These are phyloP conservation scores for Fraxinus excelsior DNA, from an alignment of 257 asterid species.

Conservation along the genomic window DNA sequence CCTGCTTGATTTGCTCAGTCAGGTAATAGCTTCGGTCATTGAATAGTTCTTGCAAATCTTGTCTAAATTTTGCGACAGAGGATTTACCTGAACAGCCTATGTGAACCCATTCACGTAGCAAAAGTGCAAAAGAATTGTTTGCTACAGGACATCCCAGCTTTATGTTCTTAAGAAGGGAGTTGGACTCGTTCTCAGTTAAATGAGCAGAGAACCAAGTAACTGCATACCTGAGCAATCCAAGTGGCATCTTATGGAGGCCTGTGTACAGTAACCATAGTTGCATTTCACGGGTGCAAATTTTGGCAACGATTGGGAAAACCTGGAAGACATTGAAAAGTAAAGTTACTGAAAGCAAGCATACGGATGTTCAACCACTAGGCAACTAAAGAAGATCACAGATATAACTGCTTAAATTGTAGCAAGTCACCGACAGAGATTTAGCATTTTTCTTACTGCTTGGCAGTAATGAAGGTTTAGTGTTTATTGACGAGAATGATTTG, in stretches of 20 bases:
- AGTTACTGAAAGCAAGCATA: constrained; percentile 42
- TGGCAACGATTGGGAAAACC: constrained; percentile 60
- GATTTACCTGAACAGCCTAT: constrained; percentile 70
- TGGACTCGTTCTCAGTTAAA: constrained; percentile 57
- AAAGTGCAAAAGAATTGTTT: constrained; percentile 50
- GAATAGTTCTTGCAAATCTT: constrained; percentile 55
- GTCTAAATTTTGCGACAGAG: constrained; percentile 56
- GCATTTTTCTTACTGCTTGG: not conserved
- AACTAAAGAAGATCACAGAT: not conserved
- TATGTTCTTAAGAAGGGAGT: constrained; percentile 48
- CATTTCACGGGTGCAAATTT: constrained; percentile 56
- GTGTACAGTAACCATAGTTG: constrained; percentile 68
- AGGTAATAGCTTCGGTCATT: constrained; percentile 56
- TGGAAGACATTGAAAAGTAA: constrained; percentile 52
- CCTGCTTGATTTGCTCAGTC: constrained; percentile 44
- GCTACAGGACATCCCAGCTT: constrained; percentile 44
- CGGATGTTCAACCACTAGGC: constrained; percentile 2
- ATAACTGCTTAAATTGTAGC: not conserved
- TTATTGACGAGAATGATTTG: not conserved
- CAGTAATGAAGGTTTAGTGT: not conserved
- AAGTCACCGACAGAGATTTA: not conserved
- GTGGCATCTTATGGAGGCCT: constrained; percentile 74
- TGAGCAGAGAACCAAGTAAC: constrained; percentile 74
- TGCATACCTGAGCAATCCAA: constrained; percentile 70
- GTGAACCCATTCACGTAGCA: constrained; percentile 61